Percentiles rank a stretch among this genome's conserved stretches.
Conservation (phyloP, 148 eudicot species). For the Rhododendron ovatum region DNA sequence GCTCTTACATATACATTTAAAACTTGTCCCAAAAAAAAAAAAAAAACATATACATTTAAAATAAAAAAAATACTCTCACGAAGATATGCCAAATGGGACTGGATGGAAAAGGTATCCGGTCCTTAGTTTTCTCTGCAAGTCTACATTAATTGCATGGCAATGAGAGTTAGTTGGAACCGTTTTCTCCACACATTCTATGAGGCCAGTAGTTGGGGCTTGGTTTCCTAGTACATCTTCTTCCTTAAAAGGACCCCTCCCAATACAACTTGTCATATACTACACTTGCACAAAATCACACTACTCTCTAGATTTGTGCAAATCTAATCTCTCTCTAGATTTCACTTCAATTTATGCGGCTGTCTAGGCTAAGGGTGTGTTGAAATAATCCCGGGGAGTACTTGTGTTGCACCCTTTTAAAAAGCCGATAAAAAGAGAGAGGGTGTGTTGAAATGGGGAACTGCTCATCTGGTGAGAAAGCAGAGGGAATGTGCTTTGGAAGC, state of each 20-base stretch:
- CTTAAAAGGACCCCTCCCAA: background rate
- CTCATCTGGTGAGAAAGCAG: background rate
- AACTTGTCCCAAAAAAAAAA: no score
- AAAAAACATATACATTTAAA: no score
- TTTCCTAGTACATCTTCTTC: background rate
- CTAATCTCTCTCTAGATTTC: background rate
- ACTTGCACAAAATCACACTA: background rate
- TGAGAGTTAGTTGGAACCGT: background rate
- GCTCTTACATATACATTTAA: no score
- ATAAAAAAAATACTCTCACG: background rate
- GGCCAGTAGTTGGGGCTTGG: background rate
- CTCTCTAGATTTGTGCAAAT: background rate
- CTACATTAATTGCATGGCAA: background rate
- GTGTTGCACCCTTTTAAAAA: background rate
- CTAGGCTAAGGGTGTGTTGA: background rate
- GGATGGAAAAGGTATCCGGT: background rate
- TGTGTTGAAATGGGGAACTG: constrained; percentile 24
- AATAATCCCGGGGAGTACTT: background rate
- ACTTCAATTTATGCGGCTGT: background rate
- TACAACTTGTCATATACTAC: background rate
- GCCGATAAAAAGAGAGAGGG: background rate
- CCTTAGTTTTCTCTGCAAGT: background rate
- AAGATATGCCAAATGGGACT: background rate
- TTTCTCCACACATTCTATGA: background rate
- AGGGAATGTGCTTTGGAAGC: constrained; percentile 15